phyloP scores from a whole-genome alignment of 2,329 filamentous ascomycete species.

The Xylaria hypoxylon region DNA sequence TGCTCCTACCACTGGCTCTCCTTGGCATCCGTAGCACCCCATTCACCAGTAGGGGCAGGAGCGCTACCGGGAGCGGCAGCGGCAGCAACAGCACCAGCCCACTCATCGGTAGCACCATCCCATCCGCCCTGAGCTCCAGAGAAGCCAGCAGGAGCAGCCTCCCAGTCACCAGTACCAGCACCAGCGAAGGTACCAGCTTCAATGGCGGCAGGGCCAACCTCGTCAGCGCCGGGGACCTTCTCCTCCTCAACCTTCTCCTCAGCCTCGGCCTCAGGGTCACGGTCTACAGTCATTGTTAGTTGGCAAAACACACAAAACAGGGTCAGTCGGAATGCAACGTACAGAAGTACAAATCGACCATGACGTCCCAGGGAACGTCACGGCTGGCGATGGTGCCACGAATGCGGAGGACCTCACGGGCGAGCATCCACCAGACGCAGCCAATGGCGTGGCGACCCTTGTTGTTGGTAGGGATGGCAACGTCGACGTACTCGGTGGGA shows the following conservation, averaged over 20 bases:
- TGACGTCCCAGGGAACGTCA: slow-evolving; percentile 98
- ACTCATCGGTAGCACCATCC: slow-evolving; percentile 70
- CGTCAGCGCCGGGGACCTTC: slow-evolving; percentile 87
- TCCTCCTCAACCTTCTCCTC: slow-evolving; percentile 97
- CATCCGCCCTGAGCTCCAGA: slow-evolving; percentile 64
- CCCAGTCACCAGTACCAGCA: slow-evolving; percentile 79
- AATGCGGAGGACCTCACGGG: slow-evolving; percentile 99
- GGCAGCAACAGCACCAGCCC: slow-evolving; percentile 68
- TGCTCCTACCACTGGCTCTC: slow-evolving; percentile 50
- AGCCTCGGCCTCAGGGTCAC: slow-evolving; percentile 98
- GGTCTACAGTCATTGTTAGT: slow-evolving; percentile 67
- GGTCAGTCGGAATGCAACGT: slow-evolving; percentile 53
- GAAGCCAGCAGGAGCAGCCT: slow-evolving; percentile 79
- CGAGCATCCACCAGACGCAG: slow-evolving; percentile 99
- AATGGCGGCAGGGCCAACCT: slow-evolving; percentile 82
- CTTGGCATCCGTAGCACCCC: slow-evolving; percentile 71
- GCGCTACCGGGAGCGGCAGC: slow-evolving; percentile 73
- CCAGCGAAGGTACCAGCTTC: slow-evolving; percentile 75
- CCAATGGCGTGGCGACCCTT: slow-evolving; percentile 99
- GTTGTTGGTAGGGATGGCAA: slow-evolving; percentile 99
- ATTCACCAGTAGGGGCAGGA: slow-evolving; percentile 74
- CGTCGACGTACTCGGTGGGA: slow-evolving; percentile 98
- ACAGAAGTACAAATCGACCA: slow-evolving; percentile 99
- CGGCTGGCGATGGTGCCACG: slow-evolving; percentile 96
- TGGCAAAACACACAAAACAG: background rate